Evolutionary conservation across 192 early-diverging fungal genomes (phyloP), one percentile per base, ranked within the genome.

Genomic region (Backusella circina): DNA sequence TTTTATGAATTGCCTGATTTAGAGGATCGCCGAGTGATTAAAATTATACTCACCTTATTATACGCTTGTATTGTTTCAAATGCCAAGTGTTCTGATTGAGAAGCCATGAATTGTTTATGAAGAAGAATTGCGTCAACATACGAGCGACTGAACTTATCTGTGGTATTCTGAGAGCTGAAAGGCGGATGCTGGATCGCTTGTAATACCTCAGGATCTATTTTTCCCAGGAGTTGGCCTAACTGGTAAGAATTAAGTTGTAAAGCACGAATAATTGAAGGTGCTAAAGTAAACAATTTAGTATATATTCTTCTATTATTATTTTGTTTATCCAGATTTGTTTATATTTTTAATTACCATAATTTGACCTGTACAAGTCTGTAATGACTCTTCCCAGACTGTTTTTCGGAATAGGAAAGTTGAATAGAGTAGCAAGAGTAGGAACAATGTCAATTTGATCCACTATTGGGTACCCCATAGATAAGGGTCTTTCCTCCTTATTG

Each of bases 321-420:
- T 30, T 65, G 21, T 65, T 65, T 37, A 38, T 64, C 26, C 10
- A 12, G 21, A 18, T 32, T 39, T 21, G 10, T 30, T 71, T 75
- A 28, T 70, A 73, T 21, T 21, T 36, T 44, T 30, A 35, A 39
- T 51, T 78, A 87, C 86, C 77, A 50, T 77, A 70, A 31, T 77
- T 35, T 36, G 71, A 71, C 0, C 66, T 86, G 80, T 98, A 92
- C 15, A 96, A 68, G 71, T 97, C 93, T 1, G 93, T 90, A 18
- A 99, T 93, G 0, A 93, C 72, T 5, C 87, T 89, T 16, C 98
- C 98, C 16, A 99, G 84, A 76, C 90, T 99, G 76, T 96, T 96
- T 79, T 93, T 97, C 23, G 98, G 98, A 38, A 98, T 94, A 0
- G 96, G 95, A 7, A 96, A 84, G 12, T 95, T 95, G 71, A 99